phyloP scores from a whole-genome alignment of 148 eudicot species.

The Rhododendron vialii region DNA sequence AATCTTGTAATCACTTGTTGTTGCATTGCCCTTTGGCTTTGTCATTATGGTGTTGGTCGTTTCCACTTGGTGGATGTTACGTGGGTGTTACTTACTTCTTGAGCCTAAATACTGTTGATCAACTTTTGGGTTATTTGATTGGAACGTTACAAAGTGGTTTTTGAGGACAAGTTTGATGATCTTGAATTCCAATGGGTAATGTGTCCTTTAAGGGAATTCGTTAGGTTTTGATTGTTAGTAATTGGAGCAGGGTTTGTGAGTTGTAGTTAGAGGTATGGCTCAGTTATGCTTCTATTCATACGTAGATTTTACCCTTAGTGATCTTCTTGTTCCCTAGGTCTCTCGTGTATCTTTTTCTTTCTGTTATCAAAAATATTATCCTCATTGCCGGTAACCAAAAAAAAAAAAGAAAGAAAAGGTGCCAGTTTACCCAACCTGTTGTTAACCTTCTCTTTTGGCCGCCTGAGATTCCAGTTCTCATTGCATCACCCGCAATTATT shows the following conservation, averaged over 20 bases:
- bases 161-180: neutral
- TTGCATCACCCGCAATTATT: conserved; percentile 64
- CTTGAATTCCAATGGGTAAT: neutral
- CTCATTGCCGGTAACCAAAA: neutral
- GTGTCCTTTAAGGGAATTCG: neutral
- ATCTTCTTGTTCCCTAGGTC: no score
- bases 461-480: conserved; percentile 85
- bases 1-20: neutral
- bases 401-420: no score
- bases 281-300: no score
- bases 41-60: neutral
- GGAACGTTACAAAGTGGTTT: neutral
- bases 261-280: no score
- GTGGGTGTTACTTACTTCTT: neutral
- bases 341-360: no score
- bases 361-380: neutral
- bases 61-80: neutral
- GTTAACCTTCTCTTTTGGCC: conserved; percentile 84
- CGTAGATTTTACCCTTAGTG: no score
- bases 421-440: conserved; percentile 43
- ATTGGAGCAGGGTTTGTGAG: neutral
- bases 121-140: neutral
- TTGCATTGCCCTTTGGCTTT: neutral
- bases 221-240: no score
- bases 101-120: neutral